phyloP scores from a whole-genome alignment of 2,329 filamentous ascomycete species.

The Blumeriella jaapii region DNA sequence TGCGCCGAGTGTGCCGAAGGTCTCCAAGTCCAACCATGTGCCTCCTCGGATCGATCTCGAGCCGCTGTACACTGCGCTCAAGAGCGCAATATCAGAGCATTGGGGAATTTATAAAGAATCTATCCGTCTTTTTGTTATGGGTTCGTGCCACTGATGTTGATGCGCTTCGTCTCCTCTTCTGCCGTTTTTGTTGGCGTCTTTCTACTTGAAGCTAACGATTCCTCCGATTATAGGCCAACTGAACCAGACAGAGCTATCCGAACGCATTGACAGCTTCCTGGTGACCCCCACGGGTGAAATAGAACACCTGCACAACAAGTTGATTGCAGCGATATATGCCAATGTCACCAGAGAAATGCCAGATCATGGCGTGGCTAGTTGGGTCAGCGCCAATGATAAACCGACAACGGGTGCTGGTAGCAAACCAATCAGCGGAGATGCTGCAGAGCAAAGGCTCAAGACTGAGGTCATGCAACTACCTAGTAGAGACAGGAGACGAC shows the following conservation, averaged over 20 bases:
- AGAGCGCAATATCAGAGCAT: conserved; percentile 48
- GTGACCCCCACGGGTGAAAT: conserved; percentile 40
- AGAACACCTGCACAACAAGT: conserved; percentile 55
- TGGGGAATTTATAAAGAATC: conserved; percentile 55
- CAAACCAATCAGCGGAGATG: conserved; percentile 54
- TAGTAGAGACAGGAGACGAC: conserved; percentile 51
- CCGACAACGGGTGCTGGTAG: conserved; percentile 42
- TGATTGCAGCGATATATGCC: conserved; percentile 53
- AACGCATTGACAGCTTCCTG: conserved; percentile 49
- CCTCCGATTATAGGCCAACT: conserved; percentile 39
- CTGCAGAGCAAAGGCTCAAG: conserved; percentile 53
- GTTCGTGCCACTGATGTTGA: conserved; percentile 30
- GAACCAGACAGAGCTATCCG: conserved; percentile 49
- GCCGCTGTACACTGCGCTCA: conserved; percentile 50
- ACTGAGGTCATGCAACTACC: conserved; percentile 60
- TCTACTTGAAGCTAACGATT: conserved; percentile 25
- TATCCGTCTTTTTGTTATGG: conserved; percentile 49
- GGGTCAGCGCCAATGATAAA: conserved; percentile 63
- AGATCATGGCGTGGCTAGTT: conserved; percentile 54
- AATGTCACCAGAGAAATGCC: conserved; percentile 61
- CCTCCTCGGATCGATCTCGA: conserved; percentile 57
- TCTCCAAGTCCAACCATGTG: conserved; percentile 49
- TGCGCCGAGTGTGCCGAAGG: conserved; percentile 33
- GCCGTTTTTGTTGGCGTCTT: too few relatives aligned
- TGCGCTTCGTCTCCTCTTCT: background rate